Percentiles rank a stretch among this genome's conserved stretches.
These are phyloP conservation scores for Annona cherimola DNA, from an alignment of 164 flowering plant species.

Conservation along the genomic window DNA sequence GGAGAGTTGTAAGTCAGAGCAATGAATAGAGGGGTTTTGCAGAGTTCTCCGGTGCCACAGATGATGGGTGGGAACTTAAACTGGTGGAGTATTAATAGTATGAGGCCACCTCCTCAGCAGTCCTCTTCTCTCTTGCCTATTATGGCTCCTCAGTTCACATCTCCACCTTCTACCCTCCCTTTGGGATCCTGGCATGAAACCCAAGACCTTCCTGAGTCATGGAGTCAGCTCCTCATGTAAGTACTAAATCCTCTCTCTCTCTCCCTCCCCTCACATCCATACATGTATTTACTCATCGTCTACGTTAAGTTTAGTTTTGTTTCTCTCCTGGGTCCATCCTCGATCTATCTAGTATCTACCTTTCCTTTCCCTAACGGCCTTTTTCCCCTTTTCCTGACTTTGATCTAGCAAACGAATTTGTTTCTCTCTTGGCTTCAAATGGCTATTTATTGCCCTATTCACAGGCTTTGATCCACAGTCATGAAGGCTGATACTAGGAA, in stretches of 20 bases:
- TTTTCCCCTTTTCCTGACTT: background rate
- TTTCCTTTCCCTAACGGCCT: background rate
- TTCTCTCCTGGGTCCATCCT: background rate
- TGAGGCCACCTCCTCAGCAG: slow-evolving; percentile 32
- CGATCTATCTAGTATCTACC: background rate
- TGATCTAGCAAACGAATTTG: no score
- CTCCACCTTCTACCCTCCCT: slow-evolving; percentile 29
- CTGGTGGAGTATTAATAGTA: slow-evolving; percentile 62
- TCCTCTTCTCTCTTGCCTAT: slow-evolving; percentile 24
- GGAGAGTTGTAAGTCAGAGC: slow-evolving; percentile 4
- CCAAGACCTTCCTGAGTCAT: slow-evolving; percentile 63
- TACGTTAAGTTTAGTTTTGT: background rate
- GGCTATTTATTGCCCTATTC: no score
- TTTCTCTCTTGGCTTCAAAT: no score
- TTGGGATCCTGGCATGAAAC: slow-evolving; percentile 29
- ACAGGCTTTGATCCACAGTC: no score
- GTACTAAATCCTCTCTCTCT: slow-evolving; percentile 20
- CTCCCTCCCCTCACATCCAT: background rate
- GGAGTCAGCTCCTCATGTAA: slow-evolving; percentile 78
- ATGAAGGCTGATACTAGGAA: no score
- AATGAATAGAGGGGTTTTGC: slow-evolving; percentile 44
- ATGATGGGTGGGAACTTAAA: slow-evolving; percentile 68
- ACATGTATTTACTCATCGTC: background rate
- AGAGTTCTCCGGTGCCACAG: slow-evolving; percentile 56
- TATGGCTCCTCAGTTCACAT: slow-evolving; percentile 21